Conservation (phyloP, 371 early-diverging fungal genomes). For the Mucor circinelloides region DNA sequence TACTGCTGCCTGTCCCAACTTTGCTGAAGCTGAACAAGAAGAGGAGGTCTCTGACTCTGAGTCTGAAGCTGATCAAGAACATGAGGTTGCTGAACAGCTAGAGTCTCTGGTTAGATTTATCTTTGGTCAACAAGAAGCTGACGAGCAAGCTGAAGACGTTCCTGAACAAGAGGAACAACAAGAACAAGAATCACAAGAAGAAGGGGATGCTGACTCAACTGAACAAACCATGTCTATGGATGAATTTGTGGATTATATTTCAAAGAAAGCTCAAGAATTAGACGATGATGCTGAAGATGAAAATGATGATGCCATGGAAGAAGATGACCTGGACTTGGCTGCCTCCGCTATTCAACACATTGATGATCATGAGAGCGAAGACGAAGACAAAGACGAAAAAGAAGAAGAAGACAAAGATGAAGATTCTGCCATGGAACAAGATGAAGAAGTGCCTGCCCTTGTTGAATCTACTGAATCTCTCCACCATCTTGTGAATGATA, state of each 20-base stretch:
- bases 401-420: neutral
- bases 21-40: neutral
- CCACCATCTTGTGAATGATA: slow-evolving; percentile 2
- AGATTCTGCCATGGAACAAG: neutral
- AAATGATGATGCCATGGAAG: neutral
- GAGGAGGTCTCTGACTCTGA: neutral
- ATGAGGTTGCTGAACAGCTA: slow-evolving; percentile 6
- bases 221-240: neutral
- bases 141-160: neutral
- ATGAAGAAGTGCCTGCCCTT: slow-evolving; percentile 1
- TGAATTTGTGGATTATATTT: slow-evolving; percentile 4
- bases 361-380: neutral
- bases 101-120: slow-evolving; percentile 3
- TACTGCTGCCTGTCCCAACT: neutral
- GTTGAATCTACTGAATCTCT: slow-evolving; percentile 1
- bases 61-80: slow-evolving; percentile 9
- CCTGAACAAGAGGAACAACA: slow-evolving; percentile 11
- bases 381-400: neutral
- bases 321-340: neutral
- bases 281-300: slow-evolving; percentile 3
- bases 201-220: neutral
- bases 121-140: slow-evolving; percentile 8
- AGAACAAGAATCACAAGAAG: neutral
- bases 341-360: neutral
- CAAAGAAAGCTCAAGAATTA: neutral